Conservation (phyloP, 1,284 basidiomycete species). For the Microbotryum saponariae region DNA sequence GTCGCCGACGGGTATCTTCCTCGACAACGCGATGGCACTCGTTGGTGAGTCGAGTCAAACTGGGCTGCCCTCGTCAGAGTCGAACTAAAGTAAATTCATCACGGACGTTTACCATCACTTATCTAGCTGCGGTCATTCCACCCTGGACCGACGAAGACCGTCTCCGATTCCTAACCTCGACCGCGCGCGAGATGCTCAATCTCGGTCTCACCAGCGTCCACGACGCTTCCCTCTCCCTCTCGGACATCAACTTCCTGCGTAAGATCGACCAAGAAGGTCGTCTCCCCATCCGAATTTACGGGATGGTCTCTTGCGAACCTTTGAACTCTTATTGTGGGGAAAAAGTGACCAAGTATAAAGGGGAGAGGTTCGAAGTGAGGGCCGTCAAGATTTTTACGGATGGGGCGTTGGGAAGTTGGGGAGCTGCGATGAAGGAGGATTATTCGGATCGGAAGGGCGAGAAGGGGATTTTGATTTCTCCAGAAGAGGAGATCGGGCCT, state of each 20-base stretch:
- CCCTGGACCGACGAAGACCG: slow-evolving; percentile 55
- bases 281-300: slow-evolving; percentile 28
- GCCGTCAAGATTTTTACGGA: slow-evolving; percentile 73
- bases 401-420: slow-evolving; percentile 82
- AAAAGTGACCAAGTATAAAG: slow-evolving; percentile 48
- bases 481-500: slow-evolving; percentile 50
- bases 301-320: slow-evolving; percentile 43
- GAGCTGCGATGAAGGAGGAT: slow-evolving; percentile 75
- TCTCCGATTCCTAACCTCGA: slow-evolving; percentile 54
- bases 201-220: slow-evolving; percentile 75
- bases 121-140: slow-evolving; percentile 49
- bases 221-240: slow-evolving; percentile 58
- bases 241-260: slow-evolving; percentile 58
- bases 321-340: slow-evolving; percentile 60
- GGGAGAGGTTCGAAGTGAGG: slow-evolving; percentile 32
- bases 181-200: slow-evolving; percentile 59
- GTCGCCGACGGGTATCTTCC: slow-evolving; percentile 58
- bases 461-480: slow-evolving; percentile 59
- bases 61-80: not conserved
- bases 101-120: not conserved
- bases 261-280: slow-evolving; percentile 28
- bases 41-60: not conserved
- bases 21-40: slow-evolving; percentile 32
- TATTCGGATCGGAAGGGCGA: slow-evolving; percentile 63
- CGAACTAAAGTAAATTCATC: not conserved